Evolutionary conservation across 176 grass and related monocot genomes (phyloP), one percentile per base, ranked within the genome.

Genomic region (Metroxylon sagu): DNA sequence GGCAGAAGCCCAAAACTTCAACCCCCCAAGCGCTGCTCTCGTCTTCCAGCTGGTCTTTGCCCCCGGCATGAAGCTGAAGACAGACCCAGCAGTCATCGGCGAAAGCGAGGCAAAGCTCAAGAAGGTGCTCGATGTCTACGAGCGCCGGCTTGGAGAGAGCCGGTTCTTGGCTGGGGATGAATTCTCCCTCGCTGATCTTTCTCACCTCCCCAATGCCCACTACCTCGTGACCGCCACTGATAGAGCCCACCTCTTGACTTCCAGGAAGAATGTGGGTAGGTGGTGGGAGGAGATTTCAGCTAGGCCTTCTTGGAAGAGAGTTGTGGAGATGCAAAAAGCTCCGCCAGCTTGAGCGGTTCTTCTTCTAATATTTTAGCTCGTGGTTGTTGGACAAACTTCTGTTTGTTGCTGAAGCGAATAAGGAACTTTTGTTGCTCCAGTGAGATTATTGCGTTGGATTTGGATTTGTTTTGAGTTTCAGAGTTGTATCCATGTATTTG

Each of bases 41-140:
- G 82, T 81, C 0, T 97, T 91, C 81, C 87, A 97, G 69, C 57
- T 97, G 50, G n/a, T 66, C 15, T 88, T 91, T 57, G 87, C 73
- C 6, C 87, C 81, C 17, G 60, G 76, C 26, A 79, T 83, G 77
- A 84, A 81, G 16, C 71, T 79, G 43, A 49, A 77, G 39, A 80
- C 80, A 48, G 92, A 97, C 62, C 71, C 80, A 29, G 68, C 75
- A 0, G 54, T 70, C 43, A 83, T 85, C 66, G 83, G 85, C 69
- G 69, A 74, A 69, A 91, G 91, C 14, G 78, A 91, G 66, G 75
- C 16, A 0, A 97, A 97, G 61, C 83, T 97, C 3, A 30, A 59
- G 14, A 97, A 91, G 75, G 87, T 97, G 72, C 86, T 97, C 18
- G 87, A 85, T 14, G 83, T 96, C 53, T 91, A 97, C 49, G 84